Conservation (phyloP, 2,329 filamentous ascomycete genomes). For the Clarireedia hainanense region DNA sequence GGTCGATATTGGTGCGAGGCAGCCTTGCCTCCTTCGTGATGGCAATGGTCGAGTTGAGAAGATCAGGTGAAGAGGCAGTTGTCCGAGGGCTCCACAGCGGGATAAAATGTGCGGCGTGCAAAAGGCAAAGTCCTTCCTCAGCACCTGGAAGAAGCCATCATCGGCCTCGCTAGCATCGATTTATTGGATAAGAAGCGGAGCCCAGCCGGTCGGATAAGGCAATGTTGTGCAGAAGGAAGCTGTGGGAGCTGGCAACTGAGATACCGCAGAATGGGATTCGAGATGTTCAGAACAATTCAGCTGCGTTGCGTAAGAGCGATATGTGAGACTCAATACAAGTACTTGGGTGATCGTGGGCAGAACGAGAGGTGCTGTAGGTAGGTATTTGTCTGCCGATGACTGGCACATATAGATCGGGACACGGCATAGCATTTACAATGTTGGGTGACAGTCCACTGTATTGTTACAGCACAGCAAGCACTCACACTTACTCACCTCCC, state of each 20-base stretch:
- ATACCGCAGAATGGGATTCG: background rate
- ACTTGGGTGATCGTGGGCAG: background rate
- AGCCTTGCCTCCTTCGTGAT: background rate
- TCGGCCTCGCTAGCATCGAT: background rate
- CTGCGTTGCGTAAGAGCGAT: background rate
- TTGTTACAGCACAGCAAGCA: background rate
- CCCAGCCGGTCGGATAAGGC: constrained; percentile 1
- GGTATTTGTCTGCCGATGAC: background rate
- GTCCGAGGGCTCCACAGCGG: background rate
- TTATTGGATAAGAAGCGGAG: constrained; percentile 6
- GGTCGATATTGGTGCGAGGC: no score
- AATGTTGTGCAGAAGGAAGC: background rate
- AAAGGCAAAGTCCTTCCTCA: background rate
- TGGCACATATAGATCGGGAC: no score
- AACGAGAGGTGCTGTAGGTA: background rate
- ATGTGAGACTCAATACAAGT: constrained; percentile 1
- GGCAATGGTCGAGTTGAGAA: background rate
- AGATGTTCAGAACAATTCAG: background rate
- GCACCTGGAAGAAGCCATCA: constrained; percentile 1
- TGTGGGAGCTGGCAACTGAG: background rate
- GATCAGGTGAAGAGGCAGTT: constrained; percentile 1
- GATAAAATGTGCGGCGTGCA: background rate
- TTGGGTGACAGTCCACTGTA: background rate
- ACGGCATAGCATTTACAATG: background rate
- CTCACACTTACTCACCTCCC: background rate